These are phyloP conservation scores for Apiotrichum siamense DNA, from an alignment of 1,284 basidiomycete species.

Conservation along the genomic window DNA sequence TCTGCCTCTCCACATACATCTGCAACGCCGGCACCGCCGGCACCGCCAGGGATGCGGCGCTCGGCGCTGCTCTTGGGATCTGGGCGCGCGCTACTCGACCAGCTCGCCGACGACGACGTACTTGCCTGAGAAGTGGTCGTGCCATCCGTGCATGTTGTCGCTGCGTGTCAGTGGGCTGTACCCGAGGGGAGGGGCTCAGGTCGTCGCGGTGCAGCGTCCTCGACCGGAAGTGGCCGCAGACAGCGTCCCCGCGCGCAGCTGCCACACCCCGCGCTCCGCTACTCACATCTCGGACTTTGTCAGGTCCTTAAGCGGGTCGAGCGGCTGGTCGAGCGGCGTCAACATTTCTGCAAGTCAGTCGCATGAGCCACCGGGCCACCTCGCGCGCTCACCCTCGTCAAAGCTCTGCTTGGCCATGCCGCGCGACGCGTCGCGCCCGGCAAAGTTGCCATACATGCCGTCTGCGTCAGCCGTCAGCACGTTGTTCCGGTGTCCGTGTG, in stretches of 20 bases:
- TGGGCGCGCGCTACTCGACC: constrained; percentile 10
- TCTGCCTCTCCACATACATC: too few species aligned
- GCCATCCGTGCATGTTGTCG: constrained; percentile 88
- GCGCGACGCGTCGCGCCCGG: constrained; percentile 83
- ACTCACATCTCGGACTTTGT: constrained; percentile 74
- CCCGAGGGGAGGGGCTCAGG: too few species aligned
- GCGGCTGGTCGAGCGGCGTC: constrained; percentile 73
- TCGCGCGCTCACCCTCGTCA: constrained; percentile 63
- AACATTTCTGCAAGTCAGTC: constrained; percentile 66
- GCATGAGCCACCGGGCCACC: neutral
- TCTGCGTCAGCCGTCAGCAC: too few species aligned
- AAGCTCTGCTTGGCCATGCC: constrained; percentile 98
- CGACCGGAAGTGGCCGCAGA: too few species aligned
- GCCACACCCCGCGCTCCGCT: neutral
- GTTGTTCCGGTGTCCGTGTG: too few species aligned
- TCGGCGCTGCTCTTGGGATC: too few species aligned
- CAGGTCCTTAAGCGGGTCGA: constrained; percentile 75
- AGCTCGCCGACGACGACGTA: constrained; percentile 79
- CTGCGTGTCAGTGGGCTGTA: constrained; percentile 50
- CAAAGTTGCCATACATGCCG: constrained; percentile 95
- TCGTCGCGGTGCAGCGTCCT: too few species aligned
- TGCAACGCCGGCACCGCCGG: too few species aligned
- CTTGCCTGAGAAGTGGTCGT: constrained; percentile 81
- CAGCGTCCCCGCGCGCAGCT: neutral
- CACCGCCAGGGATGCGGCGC: too few species aligned